phyloP scores from a whole-genome alignment of 495 filamentous ascomycete genomes.

The Entonaema liquescens region DNA sequence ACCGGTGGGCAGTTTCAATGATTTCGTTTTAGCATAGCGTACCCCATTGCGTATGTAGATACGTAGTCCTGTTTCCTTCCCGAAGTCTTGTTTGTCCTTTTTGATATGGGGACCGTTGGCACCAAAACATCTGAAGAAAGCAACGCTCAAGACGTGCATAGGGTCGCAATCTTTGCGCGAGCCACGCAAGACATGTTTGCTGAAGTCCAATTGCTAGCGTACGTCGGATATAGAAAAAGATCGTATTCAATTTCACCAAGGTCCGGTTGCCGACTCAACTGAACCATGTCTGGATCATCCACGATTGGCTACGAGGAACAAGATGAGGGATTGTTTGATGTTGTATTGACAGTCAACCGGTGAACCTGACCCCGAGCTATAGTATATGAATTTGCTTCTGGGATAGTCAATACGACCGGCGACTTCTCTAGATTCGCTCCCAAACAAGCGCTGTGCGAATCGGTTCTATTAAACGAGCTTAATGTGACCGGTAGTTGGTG shows the following conservation, averaged over 20 bases:
- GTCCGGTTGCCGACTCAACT: constrained; percentile 7
- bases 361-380: constrained; percentile 30
- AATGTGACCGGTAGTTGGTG: constrained; percentile 38
- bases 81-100: constrained; percentile 15
- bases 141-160: constrained; percentile 5
- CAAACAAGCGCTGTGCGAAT: constrained; percentile 16
- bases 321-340: constrained; percentile 26
- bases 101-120: constrained; percentile 7
- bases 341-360: constrained; percentile 36
- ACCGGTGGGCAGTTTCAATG: constrained; percentile 16
- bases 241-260: constrained; percentile 20
- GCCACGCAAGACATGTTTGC: constrained; percentile 17
- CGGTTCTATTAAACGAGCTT: constrained; percentile 20
- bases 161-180: constrained; percentile 13
- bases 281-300: constrained; percentile 19
- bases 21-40: constrained; percentile 17
- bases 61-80: constrained; percentile 17
- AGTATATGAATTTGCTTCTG: constrained; percentile 31
- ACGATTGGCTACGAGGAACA: constrained; percentile 28
- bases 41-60: constrained; percentile 12
- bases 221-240: constrained; percentile 23
- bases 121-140: constrained; percentile 11
- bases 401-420: constrained; percentile 30
- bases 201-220: constrained; percentile 17
- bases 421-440: constrained; percentile 30